Conservation (phyloP, 805 yeast genomes). For the Schwanniomyces occidentalis region DNA sequence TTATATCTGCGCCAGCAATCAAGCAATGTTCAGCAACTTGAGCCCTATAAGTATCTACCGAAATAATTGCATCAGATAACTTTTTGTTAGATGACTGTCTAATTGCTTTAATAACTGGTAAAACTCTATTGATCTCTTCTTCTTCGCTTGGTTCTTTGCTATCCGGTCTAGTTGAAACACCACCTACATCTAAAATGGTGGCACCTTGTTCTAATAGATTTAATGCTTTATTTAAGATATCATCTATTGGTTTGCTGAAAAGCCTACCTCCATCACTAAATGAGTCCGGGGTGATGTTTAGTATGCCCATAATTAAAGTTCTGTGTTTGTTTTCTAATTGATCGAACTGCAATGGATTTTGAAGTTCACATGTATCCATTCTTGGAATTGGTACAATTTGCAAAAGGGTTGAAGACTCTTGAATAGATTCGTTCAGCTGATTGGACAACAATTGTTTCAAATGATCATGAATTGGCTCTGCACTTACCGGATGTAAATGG, state of each 20-base stretch:
- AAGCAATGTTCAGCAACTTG: conserved; percentile 71
- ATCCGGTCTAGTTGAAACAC: conserved; percentile 91
- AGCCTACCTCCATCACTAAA: conserved; percentile 83
- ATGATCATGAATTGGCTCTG: conserved; percentile 75
- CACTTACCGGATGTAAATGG: conserved; percentile 77
- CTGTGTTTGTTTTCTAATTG: conserved; percentile 39
- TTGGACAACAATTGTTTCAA: conserved; percentile 47
- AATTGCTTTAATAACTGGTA: conserved; percentile 67
- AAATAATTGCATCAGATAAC: conserved; percentile 51
- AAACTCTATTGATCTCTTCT: conserved; percentile 71
- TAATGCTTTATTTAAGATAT: conserved; percentile 47
- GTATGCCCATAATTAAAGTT: conserved; percentile 83
- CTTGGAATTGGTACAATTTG: conserved; percentile 51
- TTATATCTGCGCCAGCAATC: conserved; percentile 80
- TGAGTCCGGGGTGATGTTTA: conserved; percentile 92
- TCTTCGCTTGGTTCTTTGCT: conserved; percentile 57
- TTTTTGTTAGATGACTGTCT: conserved; percentile 41
- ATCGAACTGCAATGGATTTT: conserved; percentile 41
- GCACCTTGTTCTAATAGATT: conserved; percentile 60
- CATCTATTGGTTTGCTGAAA: conserved; percentile 31
- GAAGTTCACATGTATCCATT: neutral
- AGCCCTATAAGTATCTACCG: conserved; percentile 87
- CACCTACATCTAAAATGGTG: conserved; percentile 87
- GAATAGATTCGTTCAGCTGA: conserved; percentile 40
- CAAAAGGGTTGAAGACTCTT: conserved; percentile 51